Conservation (phyloP, 257 asterid genomes). For the Perilla frutescens region DNA sequence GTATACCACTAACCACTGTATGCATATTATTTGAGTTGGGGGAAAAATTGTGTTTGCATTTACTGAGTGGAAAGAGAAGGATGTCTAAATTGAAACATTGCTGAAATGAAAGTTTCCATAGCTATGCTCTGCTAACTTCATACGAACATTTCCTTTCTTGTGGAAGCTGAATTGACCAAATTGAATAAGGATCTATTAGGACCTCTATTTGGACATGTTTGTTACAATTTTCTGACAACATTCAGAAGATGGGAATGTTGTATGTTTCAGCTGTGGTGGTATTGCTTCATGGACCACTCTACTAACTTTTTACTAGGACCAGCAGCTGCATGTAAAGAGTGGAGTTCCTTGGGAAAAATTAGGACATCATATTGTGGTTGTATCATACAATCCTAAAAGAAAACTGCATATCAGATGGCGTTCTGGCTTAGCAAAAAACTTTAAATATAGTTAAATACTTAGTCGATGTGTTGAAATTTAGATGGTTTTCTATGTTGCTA, state of each 20-base stretch:
- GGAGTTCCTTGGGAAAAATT: background rate
- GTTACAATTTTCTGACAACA: background rate
- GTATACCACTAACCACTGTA: no score
- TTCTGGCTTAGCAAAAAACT: background rate
- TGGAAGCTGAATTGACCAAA: background rate
- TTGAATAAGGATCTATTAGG: background rate
- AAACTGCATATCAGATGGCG: constrained; percentile 10
- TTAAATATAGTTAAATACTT: background rate
- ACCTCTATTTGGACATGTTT: background rate
- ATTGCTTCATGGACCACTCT: background rate
- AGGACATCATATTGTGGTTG: background rate
- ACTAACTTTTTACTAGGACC: constrained; percentile 12
- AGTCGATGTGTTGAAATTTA: background rate
- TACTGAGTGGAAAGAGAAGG: background rate
- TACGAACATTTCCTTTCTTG: background rate
- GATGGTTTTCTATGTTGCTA: background rate
- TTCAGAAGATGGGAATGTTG: background rate
- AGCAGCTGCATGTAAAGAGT: background rate
- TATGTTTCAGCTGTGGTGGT: background rate
- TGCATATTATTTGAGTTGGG: no score
- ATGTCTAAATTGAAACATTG: background rate
- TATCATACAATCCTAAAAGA: background rate
- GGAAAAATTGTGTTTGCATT: background rate
- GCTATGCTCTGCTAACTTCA: background rate
- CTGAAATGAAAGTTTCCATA: background rate